Percentiles rank a stretch among this genome's conserved stretches.
phyloP scores from a whole-genome alignment of 2,329 filamentous ascomycete species.

The Polychaeton citri region DNA sequence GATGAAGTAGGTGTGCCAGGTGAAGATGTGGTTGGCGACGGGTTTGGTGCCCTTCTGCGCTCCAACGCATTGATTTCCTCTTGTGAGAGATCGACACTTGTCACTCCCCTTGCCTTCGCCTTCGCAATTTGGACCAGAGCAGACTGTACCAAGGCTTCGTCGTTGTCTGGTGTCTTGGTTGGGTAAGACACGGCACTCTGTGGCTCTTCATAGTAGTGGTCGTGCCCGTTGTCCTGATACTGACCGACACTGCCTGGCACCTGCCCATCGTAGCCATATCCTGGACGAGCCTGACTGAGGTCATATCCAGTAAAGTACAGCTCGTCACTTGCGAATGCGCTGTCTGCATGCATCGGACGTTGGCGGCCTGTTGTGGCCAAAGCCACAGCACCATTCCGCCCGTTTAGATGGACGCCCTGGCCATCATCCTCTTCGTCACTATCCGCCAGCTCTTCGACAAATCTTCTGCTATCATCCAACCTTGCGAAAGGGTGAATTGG shows the following conservation, averaged over 20 bases:
- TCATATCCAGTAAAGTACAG: constrained; percentile 37
- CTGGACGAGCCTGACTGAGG: constrained; percentile 27
- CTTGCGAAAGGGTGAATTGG: constrained; percentile 19
- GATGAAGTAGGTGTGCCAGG: constrained; percentile 16
- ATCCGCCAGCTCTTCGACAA: constrained; percentile 22
- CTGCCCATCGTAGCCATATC: constrained; percentile 2
- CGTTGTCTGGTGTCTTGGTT: neutral
- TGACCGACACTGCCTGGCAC: neutral
- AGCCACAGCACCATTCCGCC: neutral
- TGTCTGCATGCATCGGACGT: too few species aligned
- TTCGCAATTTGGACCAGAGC: constrained; percentile 69
- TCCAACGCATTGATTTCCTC: constrained; percentile 73
- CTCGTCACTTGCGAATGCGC: constrained; percentile 29
- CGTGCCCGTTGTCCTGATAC: neutral
- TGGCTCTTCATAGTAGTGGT: neutral
- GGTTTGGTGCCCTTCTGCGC: constrained; percentile 31
- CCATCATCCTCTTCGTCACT: constrained; percentile 38
- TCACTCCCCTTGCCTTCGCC: constrained; percentile 61
- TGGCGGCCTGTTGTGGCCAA: too few species aligned
- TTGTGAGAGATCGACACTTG: constrained; percentile 65
- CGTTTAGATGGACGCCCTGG: constrained; percentile 29
- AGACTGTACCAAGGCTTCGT: constrained; percentile 33
- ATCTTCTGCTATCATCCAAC: constrained; percentile 44
- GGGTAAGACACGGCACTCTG: neutral
- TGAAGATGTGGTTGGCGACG: constrained; percentile 16